Evolutionary conservation across 805 yeast species (phyloP).

Genomic region (Zygosaccharomyces siamensis): DNA sequence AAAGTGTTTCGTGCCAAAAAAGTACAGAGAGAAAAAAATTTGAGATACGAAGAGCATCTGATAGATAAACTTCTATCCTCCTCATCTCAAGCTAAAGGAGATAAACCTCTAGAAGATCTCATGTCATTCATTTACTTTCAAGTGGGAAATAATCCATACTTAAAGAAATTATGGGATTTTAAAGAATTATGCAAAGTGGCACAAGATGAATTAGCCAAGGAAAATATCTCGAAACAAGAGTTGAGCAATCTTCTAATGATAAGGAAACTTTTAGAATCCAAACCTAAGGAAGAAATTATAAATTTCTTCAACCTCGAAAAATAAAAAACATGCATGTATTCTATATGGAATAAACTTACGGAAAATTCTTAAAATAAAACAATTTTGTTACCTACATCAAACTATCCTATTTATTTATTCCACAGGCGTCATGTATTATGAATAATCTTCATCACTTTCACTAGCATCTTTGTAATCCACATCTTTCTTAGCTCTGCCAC

Average conservation of each 20-base stretch:
- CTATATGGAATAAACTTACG: background rate
- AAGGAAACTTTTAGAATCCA: constrained; percentile 56
- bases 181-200: constrained; percentile 46
- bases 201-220: constrained; percentile 21
- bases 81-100: constrained; percentile 19
- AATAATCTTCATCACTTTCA: constrained; percentile 30
- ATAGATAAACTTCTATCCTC: constrained; percentile 28
- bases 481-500: constrained; percentile 35
- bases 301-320: constrained; percentile 45
- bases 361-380: background rate
- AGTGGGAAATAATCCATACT: constrained; percentile 29
- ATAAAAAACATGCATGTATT: background rate
- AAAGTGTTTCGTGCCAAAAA: constrained; percentile 35
- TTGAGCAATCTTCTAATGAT: constrained; percentile 49
- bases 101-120: constrained; percentile 14
- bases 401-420: background rate
- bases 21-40: constrained; percentile 36
- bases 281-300: constrained; percentile 64
- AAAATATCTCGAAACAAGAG: constrained; percentile 36
- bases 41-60: constrained; percentile 33
- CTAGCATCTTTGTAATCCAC: constrained; percentile 36
- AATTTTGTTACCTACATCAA: background rate
- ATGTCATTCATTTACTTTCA: constrained; percentile 35
- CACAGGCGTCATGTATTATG: background rate
- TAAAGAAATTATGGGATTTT: constrained; percentile 40